Conservation (phyloP, 805 yeast genomes). For the Metschnikowia kunwiensis region DNA sequence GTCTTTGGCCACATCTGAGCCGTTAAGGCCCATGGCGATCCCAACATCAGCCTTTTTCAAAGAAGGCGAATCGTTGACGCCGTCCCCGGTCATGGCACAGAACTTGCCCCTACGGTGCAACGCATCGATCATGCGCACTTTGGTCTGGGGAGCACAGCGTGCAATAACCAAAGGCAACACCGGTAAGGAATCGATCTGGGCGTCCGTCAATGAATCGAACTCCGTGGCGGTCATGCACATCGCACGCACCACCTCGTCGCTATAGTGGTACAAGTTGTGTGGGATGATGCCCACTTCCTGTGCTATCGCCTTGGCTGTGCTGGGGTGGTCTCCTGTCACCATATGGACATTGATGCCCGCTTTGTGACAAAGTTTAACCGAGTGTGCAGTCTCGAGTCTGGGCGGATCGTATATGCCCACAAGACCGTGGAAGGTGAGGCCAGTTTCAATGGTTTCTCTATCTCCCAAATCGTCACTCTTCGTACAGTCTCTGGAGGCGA, state of each 20-base stretch:
- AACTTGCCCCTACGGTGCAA: constrained; percentile 43
- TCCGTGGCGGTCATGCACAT: constrained; percentile 78
- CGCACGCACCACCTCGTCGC: constrained; percentile 52
- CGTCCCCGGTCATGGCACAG: constrained; percentile 72
- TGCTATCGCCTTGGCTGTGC: constrained; percentile 23
- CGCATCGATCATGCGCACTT: constrained; percentile 79
- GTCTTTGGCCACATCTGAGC: constrained; percentile 30
- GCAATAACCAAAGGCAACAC: constrained; percentile 76
- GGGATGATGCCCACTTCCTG: constrained; percentile 25
- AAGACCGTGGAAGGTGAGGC: constrained; percentile 20
- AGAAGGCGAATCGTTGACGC: constrained; percentile 29
- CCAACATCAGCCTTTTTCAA: constrained; percentile 29
- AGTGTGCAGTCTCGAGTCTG: constrained; percentile 19
- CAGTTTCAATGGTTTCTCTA: constrained; percentile 19
- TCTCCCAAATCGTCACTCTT: constrained; percentile 13
- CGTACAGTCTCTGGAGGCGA: constrained; percentile 17
- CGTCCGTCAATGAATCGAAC: constrained; percentile 62
- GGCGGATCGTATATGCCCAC: constrained; percentile 24
- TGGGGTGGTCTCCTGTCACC: constrained; percentile 23
- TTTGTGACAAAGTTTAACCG: constrained; percentile 20
- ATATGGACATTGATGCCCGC: constrained; percentile 23
- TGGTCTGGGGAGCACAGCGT: constrained; percentile 79
- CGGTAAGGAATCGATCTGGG: constrained; percentile 57
- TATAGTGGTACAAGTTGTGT: constrained; percentile 50
- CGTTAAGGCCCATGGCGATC: constrained; percentile 30